Percentiles rank a stretch among this genome's conserved stretches.
These are phyloP conservation scores for Bonia amplexicaulis DNA, from an alignment of 176 grass and related monocot species.

Conservation along the genomic window DNA sequence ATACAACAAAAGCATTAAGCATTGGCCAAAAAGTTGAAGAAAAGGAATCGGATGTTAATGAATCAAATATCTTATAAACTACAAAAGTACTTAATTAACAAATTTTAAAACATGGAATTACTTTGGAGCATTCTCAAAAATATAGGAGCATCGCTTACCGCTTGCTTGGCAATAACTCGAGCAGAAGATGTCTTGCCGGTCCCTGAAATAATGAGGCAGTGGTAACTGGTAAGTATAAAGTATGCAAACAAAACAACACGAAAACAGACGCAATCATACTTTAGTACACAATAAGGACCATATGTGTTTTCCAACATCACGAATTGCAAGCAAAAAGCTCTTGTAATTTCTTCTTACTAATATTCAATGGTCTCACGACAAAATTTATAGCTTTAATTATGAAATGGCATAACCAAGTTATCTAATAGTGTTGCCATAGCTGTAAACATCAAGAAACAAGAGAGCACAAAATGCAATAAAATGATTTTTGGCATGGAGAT, in stretches of 20 bases:
- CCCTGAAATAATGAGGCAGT: constrained; percentile 40
- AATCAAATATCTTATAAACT: constrained; percentile 6
- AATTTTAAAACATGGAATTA: not conserved
- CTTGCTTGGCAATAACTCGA: constrained; percentile 94
- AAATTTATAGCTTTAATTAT: constrained; percentile 7
- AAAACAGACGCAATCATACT: not conserved
- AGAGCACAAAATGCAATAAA: not conserved
- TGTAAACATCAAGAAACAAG: constrained; percentile 1
- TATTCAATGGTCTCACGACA: not conserved
- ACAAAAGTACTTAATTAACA: not conserved
- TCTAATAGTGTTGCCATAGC: not conserved
- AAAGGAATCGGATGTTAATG: not conserved
- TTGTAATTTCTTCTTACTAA: not conserved
- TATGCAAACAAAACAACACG: not conserved
- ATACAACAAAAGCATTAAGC: not conserved
- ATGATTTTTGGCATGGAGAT: not conserved
- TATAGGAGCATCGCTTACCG: constrained; percentile 43
- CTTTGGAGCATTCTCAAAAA: constrained; percentile 5
- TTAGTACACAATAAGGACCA: not conserved
- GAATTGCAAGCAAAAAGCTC: not conserved
- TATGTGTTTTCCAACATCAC: not conserved
- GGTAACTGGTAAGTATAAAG: constrained; percentile 2
- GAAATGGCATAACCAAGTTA: not conserved
- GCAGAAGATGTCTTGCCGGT: constrained; percentile 94
- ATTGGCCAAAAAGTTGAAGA: not conserved